Conservation (phyloP, 805 yeast genomes). For the Blastobotrys americana region DNA sequence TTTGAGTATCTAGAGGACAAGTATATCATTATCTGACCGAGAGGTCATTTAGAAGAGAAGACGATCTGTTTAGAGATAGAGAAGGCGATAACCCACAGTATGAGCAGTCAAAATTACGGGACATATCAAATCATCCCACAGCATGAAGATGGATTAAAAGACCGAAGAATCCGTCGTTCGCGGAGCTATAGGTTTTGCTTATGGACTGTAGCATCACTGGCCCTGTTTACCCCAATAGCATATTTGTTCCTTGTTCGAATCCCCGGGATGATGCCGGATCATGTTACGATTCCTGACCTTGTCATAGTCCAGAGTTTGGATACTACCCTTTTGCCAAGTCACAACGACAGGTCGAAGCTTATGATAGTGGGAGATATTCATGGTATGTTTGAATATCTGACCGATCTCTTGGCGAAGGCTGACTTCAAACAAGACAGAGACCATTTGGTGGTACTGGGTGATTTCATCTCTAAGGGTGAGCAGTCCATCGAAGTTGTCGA, state of each 20-base stretch:
- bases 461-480: constrained; percentile 78
- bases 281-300: constrained; percentile 19
- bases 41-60: too few relatives aligned
- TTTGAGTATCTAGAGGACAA: too few relatives aligned
- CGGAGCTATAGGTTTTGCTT: neutral
- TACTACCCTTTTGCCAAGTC: constrained; percentile 5
- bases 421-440: constrained; percentile 39
- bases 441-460: constrained; percentile 68
- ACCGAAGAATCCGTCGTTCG: neutral
- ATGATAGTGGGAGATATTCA: constrained; percentile 84
- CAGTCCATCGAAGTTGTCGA: constrained; percentile 64
- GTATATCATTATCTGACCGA: too few relatives aligned
- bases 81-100: neutral
- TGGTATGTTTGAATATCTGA: constrained; percentile 58
- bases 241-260: constrained; percentile 15
- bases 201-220: neutral
- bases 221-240: constrained; percentile 5
- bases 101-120: neutral
- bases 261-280: constrained; percentile 11
- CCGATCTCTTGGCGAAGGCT: constrained; percentile 44
- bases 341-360: constrained; percentile 35
- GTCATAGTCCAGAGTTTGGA: constrained; percentile 13
- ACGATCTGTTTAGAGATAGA: too few relatives aligned
- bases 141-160: neutral
- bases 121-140: neutral